phyloP scores from a whole-genome alignment of 192 early-diverging fungal genomes.

The Physocladia obscura region DNA sequence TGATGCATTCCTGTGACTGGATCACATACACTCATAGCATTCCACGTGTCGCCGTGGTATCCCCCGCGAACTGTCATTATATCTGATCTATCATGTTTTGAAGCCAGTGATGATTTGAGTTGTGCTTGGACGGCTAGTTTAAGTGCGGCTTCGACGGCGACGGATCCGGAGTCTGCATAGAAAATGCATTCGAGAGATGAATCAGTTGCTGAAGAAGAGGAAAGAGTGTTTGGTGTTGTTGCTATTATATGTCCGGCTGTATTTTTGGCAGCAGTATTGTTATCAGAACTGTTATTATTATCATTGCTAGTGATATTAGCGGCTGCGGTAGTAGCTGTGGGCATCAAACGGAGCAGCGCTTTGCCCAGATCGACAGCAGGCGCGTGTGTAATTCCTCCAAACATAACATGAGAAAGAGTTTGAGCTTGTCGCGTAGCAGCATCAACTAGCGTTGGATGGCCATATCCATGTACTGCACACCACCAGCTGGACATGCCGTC shows the following conservation, averaged over 20 bases:
- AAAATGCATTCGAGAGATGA: constrained; percentile 56
- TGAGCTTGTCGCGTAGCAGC: neutral
- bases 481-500: constrained; percentile 16
- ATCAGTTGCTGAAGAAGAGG: constrained; percentile 8
- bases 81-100: constrained; percentile 1
- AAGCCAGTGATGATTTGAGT: constrained; percentile 21
- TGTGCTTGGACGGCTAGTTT: constrained; percentile 72
- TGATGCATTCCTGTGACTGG: constrained; percentile 41
- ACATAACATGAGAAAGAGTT: constrained; percentile 17
- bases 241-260: too few species aligned
- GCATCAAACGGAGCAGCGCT: neutral
- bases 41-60: constrained; percentile 89
- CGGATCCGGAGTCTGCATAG: constrained; percentile 80
- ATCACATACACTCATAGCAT: constrained; percentile 76
- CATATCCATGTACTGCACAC: constrained; percentile 25
- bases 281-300: too few species aligned
- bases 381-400: constrained; percentile 22
- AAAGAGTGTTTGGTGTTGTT: neutral
- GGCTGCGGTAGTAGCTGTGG: neutral
- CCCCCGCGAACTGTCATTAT: constrained; percentile 56
- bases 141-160: constrained; percentile 76
- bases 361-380: constrained; percentile 12
- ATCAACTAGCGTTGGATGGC: constrained; percentile 9
- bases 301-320: too few species aligned
- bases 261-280: too few species aligned